phyloP scores from a whole-genome alignment of 2,329 filamentous ascomycete genomes.

The Cladophialophora psammophila region DNA sequence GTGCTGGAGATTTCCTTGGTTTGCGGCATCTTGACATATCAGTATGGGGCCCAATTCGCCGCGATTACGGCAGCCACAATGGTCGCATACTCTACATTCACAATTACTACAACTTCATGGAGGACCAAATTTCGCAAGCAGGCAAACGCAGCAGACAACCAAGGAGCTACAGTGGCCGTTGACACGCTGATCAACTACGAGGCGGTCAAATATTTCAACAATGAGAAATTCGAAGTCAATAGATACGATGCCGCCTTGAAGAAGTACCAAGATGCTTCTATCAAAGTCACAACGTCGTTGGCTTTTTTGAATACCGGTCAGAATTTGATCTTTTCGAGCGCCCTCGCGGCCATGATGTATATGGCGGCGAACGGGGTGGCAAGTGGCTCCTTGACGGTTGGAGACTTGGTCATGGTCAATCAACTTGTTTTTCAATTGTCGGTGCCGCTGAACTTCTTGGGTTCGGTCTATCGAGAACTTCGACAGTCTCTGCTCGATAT shows the following conservation, averaged over 20 bases:
- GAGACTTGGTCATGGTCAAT: conserved; percentile 98
- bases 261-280: conserved; percentile 89
- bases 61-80: conserved; percentile 90
- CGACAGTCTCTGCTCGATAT: conserved; percentile 95
- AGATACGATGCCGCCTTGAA: conserved; percentile 88
- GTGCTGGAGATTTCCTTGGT: conserved; percentile 94
- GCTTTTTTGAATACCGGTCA: conserved; percentile 94
- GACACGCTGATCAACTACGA: conserved; percentile 99
- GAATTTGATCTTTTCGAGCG: conserved; percentile 95
- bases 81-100: conserved; percentile 94
- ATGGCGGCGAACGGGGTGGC: conserved; percentile 90
- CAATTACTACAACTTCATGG: conserved; percentile 95
- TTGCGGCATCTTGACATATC: conserved; percentile 93
- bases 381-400: conserved; percentile 80
- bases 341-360: conserved; percentile 98
- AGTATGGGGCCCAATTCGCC: conserved; percentile 91
- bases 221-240: conserved; percentile 90
- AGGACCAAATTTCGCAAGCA: conserved; percentile 94
- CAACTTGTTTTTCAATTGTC: conserved; percentile 98
- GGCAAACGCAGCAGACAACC: conserved; percentile 95
- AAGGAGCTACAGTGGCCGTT: conserved; percentile 90
- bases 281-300: conserved; percentile 94
- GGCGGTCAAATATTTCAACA: conserved; percentile 99
- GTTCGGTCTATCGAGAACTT: conserved; percentile 96
- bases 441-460: conserved; percentile 94